Conservation (phyloP, 2,329 filamentous ascomycete species). For the Bipolaris zeicola region DNA sequence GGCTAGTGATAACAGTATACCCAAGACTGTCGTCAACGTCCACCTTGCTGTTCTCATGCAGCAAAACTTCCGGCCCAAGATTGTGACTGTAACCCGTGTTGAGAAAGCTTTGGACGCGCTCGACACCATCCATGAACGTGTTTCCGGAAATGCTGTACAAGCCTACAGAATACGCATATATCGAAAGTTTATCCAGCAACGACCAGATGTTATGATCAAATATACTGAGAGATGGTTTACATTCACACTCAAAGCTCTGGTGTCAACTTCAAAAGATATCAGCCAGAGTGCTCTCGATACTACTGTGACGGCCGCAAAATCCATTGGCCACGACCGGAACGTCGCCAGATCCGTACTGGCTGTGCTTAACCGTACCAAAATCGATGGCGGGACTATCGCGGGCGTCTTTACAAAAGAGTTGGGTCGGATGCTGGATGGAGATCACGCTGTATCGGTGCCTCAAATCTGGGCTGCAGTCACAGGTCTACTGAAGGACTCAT, state of each 20-base stretch:
- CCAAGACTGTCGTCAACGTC: conserved; percentile 79
- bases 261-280: conserved; percentile 78
- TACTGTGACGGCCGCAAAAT: conserved; percentile 71
- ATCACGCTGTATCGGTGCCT: conserved; percentile 71
- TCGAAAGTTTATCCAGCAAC: conserved; percentile 74
- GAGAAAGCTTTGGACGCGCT: conserved; percentile 73
- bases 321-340: conserved; percentile 70
- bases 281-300: conserved; percentile 74
- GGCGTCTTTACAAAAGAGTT: conserved; percentile 72
- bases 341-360: conserved; percentile 71
- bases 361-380: conserved; percentile 62
- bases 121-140: conserved; percentile 71
- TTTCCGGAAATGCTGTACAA: conserved; percentile 81
- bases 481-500: conserved; percentile 70
- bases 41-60: conserved; percentile 80
- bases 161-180: conserved; percentile 80
- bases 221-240: conserved; percentile 78
- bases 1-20: conserved; percentile 69
- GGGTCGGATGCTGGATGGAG: conserved; percentile 61
- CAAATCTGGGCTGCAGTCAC: conserved; percentile 88
- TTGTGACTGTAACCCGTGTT: conserved; percentile 74
- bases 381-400: conserved; percentile 59
- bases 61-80: conserved; percentile 76
- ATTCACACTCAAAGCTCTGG: conserved; percentile 80
- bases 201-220: conserved; percentile 70